Percentiles rank a stretch among this genome's conserved stretches.
phyloP scores from a whole-genome alignment of 1,284 basidiomycete species.

The Cerrena zonata region DNA sequence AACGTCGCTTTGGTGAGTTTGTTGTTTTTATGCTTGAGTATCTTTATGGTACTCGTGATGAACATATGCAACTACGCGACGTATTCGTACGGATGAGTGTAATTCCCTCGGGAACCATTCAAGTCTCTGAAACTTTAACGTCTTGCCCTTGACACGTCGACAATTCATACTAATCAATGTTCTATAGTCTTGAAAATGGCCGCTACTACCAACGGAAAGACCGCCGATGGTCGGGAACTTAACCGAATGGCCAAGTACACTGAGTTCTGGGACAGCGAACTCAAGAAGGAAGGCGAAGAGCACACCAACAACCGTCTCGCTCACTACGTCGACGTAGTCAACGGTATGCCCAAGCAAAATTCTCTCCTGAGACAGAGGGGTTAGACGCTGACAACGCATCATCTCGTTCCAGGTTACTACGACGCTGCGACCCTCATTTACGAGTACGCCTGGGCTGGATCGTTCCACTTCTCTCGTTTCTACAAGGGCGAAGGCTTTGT shows the following conservation, averaged over 20 bases:
- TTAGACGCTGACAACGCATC: neutral
- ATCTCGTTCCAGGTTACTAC: conserved; percentile 71
- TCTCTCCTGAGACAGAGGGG: conserved; percentile 8
- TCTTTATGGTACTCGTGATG: neutral
- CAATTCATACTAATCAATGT: neutral
- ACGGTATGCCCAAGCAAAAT: conserved; percentile 52
- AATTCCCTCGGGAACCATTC: neutral
- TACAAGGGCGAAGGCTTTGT: conserved; percentile 90
- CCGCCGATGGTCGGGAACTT: conserved; percentile 70
- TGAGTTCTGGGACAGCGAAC: conserved; percentile 90
- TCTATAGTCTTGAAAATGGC: conserved; percentile 10
- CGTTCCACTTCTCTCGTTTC: conserved; percentile 98
- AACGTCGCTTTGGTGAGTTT: conserved; percentile 2
- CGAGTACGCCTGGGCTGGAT: conserved; percentile 91
- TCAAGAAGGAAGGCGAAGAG: conserved; percentile 60
- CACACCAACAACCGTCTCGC: conserved; percentile 76
- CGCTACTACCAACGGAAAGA: conserved; percentile 16
- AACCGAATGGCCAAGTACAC: conserved; percentile 87
- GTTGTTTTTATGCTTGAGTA: neutral
- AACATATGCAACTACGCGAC: neutral
- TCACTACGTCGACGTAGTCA: conserved; percentile 90
- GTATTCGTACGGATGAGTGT: neutral
- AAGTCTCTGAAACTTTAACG: neutral
- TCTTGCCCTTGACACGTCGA: conserved; percentile 2
- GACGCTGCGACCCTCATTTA: conserved; percentile 95